phyloP scores from a whole-genome alignment of 805 yeast species.

The Priceomyces castillae region DNA sequence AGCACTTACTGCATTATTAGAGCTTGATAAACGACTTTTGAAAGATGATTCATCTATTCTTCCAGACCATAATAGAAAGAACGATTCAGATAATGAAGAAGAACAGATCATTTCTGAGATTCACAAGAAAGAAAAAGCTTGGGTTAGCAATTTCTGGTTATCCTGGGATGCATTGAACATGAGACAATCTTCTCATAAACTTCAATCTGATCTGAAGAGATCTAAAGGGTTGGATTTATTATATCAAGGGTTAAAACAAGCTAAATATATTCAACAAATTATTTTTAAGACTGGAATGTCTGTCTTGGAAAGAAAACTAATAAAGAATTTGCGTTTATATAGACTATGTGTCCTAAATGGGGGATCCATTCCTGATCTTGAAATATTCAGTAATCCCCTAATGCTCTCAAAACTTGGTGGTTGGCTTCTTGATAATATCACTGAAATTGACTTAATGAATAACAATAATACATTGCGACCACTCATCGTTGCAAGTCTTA shows the following conservation, averaged over 20 bases:
- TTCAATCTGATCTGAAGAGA: conserved; percentile 21
- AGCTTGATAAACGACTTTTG: conserved; percentile 47
- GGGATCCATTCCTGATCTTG: conserved; percentile 69
- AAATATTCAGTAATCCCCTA: conserved; percentile 78
- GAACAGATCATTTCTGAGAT: conserved; percentile 28
- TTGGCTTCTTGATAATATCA: conserved; percentile 88
- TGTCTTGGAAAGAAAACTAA: conserved; percentile 75
- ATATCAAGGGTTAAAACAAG: conserved; percentile 71
- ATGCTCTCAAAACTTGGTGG: conserved; percentile 79
- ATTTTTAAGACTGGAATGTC: conserved; percentile 87
- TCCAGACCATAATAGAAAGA: conserved; percentile 20
- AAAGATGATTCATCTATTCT: conserved; percentile 18
- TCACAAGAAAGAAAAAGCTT: conserved; percentile 50
- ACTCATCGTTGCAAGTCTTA: conserved; percentile 79
- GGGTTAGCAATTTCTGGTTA: conserved; percentile 72
- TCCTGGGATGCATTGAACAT: conserved; percentile 54
- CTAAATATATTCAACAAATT: conserved; percentile 78
- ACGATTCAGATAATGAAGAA: conserved; percentile 14
- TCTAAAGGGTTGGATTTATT: conserved; percentile 51
- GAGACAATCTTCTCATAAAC: conserved; percentile 20
- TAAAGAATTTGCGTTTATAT: conserved; percentile 76
- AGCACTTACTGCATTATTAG: conserved; percentile 79
- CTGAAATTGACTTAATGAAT: conserved; percentile 61
- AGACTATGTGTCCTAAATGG: conserved; percentile 86
- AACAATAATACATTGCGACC: conserved; percentile 56